Percentiles rank a stretch among this genome's conserved stretches.
Conservation (phyloP, 2,329 filamentous ascomycete genomes). For the Ilyonectria sp. region DNA sequence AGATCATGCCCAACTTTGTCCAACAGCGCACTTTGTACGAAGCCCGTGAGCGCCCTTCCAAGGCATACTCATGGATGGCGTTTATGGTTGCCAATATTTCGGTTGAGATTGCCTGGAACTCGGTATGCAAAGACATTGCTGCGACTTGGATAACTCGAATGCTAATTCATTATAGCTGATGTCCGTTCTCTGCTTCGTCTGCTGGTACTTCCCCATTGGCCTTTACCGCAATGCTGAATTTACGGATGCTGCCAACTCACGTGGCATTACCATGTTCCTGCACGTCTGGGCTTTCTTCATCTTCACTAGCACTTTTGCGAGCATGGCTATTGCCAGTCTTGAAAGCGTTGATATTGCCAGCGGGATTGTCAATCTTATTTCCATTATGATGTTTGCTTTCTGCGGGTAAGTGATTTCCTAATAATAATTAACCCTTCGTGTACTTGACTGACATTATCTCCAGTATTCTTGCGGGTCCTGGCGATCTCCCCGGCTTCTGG, state of each 20-base stretch:
- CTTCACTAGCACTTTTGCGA: constrained; percentile 76
- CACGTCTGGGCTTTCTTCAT: constrained; percentile 75
- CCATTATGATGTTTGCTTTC: constrained; percentile 75
- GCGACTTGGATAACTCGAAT: rapidly evolving
- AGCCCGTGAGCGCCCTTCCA: constrained; percentile 76
- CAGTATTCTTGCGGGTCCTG: constrained; percentile 74
- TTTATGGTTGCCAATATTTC: constrained; percentile 74
- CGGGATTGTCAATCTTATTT: constrained; percentile 75
- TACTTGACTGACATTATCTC: constrained; percentile 34
- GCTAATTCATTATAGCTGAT: constrained; percentile 45
- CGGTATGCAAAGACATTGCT: constrained; percentile 58
- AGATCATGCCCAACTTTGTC: constrained; percentile 81
- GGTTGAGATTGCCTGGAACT: constrained; percentile 79
- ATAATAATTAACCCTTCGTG: rapidly evolving
- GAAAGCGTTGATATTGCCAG: constrained; percentile 75
- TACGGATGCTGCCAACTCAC: constrained; percentile 60
- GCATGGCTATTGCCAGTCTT: constrained; percentile 75
- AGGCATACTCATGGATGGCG: constrained; percentile 78
- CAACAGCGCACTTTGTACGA: constrained; percentile 80
- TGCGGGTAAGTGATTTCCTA: constrained; percentile 69
- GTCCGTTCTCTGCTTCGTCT: constrained; percentile 71
- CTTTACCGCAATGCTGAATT: constrained; percentile 71
- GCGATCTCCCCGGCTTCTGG: constrained; percentile 80
- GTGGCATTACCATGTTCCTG: constrained; percentile 75
- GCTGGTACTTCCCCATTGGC: constrained; percentile 79